Conservation (phyloP, 495 filamentous ascomycete genomes). For the Penicillium macrosclerotiorum region DNA sequence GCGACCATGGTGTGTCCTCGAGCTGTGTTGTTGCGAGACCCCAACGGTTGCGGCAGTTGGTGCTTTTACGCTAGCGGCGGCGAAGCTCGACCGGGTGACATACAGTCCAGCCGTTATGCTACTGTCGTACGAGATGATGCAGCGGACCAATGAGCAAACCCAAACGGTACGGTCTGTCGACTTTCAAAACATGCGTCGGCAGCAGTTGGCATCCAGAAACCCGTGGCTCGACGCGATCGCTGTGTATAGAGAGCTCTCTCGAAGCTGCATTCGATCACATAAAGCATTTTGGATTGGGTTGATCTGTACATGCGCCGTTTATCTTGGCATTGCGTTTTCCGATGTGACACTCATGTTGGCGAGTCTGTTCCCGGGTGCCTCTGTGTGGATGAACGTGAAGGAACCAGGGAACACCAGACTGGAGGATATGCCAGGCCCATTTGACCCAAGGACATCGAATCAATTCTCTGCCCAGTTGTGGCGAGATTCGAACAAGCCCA, state of each 20-base stretch:
- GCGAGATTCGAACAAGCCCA: neutral
- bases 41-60: slow-evolving; percentile 5
- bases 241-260: slow-evolving; percentile 6
- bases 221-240: neutral
- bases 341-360: slow-evolving; percentile 4
- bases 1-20: slow-evolving; percentile 25
- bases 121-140: slow-evolving; percentile 8
- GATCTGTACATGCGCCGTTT: slow-evolving; percentile 16
- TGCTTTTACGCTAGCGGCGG: slow-evolving; percentile 6
- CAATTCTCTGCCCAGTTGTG: neutral
- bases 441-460: neutral
- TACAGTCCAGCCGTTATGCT: slow-evolving; percentile 13
- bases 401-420: neutral
- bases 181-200: too few relatives aligned
- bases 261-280: slow-evolving; percentile 9
- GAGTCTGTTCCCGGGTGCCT: neutral
- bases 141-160: too few relatives aligned
- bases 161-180: too few relatives aligned
- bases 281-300: slow-evolving; percentile 20
- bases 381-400: too few relatives aligned
- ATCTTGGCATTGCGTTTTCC: slow-evolving; percentile 12
- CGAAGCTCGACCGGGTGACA: neutral
- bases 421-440: neutral
- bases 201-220: neutral
- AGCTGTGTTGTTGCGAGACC: slow-evolving; percentile 19